Evolutionary conservation across 331 rosid species (phyloP), one percentile per base, ranked within the genome.

Genomic region (Erythrophleum ivorense): DNA sequence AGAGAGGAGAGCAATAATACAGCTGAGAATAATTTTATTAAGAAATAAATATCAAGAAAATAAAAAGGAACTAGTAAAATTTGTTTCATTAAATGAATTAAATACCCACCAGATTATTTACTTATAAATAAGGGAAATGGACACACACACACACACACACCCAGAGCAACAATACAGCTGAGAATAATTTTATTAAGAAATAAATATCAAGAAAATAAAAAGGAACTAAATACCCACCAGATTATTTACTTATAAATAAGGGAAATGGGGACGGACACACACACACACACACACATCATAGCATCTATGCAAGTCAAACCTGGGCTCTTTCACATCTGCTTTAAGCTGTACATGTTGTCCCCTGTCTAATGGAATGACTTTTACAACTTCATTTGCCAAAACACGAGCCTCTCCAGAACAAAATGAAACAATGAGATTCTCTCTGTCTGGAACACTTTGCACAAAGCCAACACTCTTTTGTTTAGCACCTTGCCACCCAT

Each of bases 341-440:
- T 91, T 96, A 64, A 96, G 91, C 83, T 93, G 97, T 52, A 96
- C 99, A 77, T 93, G 99, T 50, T 96, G 99, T 48, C 98, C 99
- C 88, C 98, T 89, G 85, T 96, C 99, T 53, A 96, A 80, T 33
- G 99, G 99, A 87, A 91, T 88, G 75, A 96, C 94, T 88, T 96
- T 96, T 80, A 93, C 84, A 88, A 96, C 97, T 84, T 96, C 99
- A 77, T 78, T 88, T 45, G 88, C 90, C 71, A 88, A 84, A 86
- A 96, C 98, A 82, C 79, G 94, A 46, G 84, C 97, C 83, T 96
- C 99, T 64, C 99, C 99, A 57, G 97, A 89, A 82, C 99, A 96
- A 90, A 96, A 93, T 77, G 99, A 93, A 62, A 93, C 97, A 2
- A 86, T 73, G 78, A 93, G 90, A 86, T 89, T 90, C 73, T 92